Conservation (phyloP, 306 rosid genomes). For the Sesbania bispinosa region DNA sequence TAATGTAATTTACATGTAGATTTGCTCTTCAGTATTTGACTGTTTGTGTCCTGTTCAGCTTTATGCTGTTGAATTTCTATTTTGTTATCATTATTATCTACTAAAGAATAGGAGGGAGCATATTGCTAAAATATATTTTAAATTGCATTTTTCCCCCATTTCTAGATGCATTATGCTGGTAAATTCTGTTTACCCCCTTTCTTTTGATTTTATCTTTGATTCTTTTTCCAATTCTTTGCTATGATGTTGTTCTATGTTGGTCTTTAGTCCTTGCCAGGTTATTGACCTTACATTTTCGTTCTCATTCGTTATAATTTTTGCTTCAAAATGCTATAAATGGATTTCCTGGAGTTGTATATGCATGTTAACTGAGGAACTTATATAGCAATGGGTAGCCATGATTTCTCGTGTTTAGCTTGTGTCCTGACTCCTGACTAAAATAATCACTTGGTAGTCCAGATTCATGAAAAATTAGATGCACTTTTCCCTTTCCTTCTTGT, state of each 20-base stretch:
- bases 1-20: neutral
- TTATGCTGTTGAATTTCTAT: neutral
- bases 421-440: neutral
- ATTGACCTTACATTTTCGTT: neutral
- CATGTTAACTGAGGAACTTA: neutral
- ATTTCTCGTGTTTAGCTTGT: neutral
- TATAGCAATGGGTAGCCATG: neutral
- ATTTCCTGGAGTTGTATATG: constrained; percentile 10
- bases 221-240: neutral
- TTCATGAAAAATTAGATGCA: neutral
- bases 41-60: neutral
- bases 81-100: neutral
- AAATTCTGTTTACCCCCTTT: neutral
- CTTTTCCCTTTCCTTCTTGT: neutral
- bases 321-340: too few relatives aligned
- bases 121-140: neutral
- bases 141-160: neutral
- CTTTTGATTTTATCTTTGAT: neutral
- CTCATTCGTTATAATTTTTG: too few relatives aligned
- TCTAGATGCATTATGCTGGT: neutral
- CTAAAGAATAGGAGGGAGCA: neutral
- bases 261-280: neutral
- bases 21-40: neutral
- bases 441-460: neutral
- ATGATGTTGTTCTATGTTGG: neutral